Evolutionary conservation across 1,284 basidiomycete genomes (phyloP).

Genomic region (Erythrobasidium hasegawianum): DNA sequence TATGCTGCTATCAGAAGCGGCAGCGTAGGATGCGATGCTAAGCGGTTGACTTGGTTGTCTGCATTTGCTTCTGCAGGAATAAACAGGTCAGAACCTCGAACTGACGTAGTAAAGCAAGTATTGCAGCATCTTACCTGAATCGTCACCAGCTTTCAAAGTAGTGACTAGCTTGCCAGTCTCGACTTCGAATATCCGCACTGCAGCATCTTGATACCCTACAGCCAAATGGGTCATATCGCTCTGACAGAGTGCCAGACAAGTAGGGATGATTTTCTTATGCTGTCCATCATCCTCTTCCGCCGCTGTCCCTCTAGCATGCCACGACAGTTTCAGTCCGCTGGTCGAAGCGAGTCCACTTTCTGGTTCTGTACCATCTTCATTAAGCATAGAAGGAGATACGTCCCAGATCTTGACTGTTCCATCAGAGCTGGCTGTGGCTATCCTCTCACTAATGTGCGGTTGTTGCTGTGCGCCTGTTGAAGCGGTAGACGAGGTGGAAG

Average conservation of each 20-base stretch:
- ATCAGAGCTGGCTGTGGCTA: constrained; percentile 87
- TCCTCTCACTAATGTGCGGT: constrained; percentile 65
- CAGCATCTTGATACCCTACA: constrained; percentile 83
- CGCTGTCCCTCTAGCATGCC: constrained; percentile 46
- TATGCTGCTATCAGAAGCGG: constrained; percentile 82
- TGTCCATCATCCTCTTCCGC: constrained; percentile 53
- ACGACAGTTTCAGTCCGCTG: constrained; percentile 61
- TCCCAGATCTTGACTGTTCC: constrained; percentile 92
- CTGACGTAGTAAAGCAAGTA: neutral
- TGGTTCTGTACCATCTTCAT: constrained; percentile 51
- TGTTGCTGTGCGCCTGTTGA: constrained; percentile 50
- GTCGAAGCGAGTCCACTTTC: constrained; percentile 45
- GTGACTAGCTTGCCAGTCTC: constrained; percentile 75
- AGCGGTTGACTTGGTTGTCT: constrained; percentile 78
- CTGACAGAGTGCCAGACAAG: constrained; percentile 73
- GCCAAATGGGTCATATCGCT: constrained; percentile 54
- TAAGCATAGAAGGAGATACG: constrained; percentile 39
- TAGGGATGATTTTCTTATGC: constrained; percentile 55
- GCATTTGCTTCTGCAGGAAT: constrained; percentile 61
- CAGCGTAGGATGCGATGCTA: constrained; percentile 87
- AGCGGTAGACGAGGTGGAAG: constrained; percentile 4
- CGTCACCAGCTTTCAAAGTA: constrained; percentile 62
- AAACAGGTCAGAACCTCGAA: constrained; percentile 11
- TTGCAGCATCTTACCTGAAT: constrained; percentile 58
- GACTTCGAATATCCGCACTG: constrained; percentile 87